A percentile compares a stretch with the other conserved stretches of the same genome.
Evolutionary conservation across 2,329 filamentous ascomycete species (phyloP).

Genomic region (Didymella glomerata): DNA sequence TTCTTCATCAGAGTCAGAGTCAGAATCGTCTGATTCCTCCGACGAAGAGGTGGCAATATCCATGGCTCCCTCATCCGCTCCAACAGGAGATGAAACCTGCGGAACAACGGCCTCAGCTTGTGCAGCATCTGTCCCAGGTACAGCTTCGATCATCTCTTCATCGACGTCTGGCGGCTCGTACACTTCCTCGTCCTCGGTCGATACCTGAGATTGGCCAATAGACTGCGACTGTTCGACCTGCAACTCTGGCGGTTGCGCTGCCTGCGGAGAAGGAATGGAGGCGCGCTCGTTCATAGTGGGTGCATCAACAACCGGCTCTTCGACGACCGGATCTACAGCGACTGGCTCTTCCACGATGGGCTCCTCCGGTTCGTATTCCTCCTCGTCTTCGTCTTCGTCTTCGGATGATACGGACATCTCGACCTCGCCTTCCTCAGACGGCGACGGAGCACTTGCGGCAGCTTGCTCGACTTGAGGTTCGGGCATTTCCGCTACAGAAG

Average conservation of each 20-base stretch:
- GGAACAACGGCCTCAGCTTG: not conserved
- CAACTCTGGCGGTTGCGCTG: conserved; percentile 14
- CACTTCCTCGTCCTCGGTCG: conserved; percentile 40
- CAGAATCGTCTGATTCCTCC: conserved; percentile 37
- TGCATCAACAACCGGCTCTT: not conserved
- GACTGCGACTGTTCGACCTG: conserved; percentile 17
- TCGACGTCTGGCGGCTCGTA: conserved; percentile 47
- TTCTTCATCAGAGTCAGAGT: conserved; percentile 32
- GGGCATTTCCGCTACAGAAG: conserved; percentile 7
- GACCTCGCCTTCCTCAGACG: conserved; percentile 46
- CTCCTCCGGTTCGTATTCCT: conserved; percentile 48
- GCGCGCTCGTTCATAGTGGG: not conserved
- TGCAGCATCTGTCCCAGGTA: not conserved
- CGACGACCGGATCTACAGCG: not conserved
- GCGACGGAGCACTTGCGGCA: conserved; percentile 22
- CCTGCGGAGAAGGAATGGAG: conserved; percentile 11
- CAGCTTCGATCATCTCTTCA: conserved; percentile 26
- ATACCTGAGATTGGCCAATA: conserved; percentile 24
- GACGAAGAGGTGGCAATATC: conserved; percentile 45
- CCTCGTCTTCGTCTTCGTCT: conserved; percentile 39
- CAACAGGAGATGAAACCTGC: conserved; percentile 18
- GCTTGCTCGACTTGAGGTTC: conserved; percentile 3
- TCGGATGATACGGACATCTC: conserved; percentile 47
- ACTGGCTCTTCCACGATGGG: conserved; percentile 9
- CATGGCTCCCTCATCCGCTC: conserved; percentile 46